Base-by-base conservation (phyloP, 2,329 filamentous ascomycete genomes). In the Cytospora schulzeri region DNA sequence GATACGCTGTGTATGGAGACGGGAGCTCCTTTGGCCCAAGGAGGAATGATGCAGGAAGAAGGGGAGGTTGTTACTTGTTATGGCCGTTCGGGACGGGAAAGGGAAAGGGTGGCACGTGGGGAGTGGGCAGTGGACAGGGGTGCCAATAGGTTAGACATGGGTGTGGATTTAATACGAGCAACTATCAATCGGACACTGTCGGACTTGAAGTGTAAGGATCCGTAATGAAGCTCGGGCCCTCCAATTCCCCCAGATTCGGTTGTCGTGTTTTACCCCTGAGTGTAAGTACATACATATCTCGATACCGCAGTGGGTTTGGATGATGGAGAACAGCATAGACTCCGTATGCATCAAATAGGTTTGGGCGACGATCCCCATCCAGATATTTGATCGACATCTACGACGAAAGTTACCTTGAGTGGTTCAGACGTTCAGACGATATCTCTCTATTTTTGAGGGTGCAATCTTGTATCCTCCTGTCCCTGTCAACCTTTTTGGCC, bases 1-100 rank as follows among this genome's bases (percentile, higher is more conserved):
- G 89, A 71, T 92, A 41, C 78, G 85, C 29, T 88, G 89, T n/a
- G 81, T 94, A 14, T 75, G 84, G 63, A 77, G 81, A 29, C 86
- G 81, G 68, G 84, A 92, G 71, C 83, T 95, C n/a, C 52, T 63
- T 9, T 66, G 66, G 66, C 66, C 66, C 14, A 67, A 67, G 51
- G 50, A 66, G 26, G 66, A 62, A 14, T 65, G 52, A 50, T 29
- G n/a, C 11, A 48, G n/a, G 41, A 22, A 22, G 45, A 24, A 22
- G 9, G 9, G 24, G 9, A 14, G n/a, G n/a, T n/a, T n/a, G n/a
- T n/a, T n/a, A n/a, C n/a, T n/a, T n/a, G n/a, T n/a, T n/a, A 19
- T 22, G 12, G n/a, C 6, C 19, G 4, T 48, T 48, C 45, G 14
- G 33, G 33, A 15, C 33, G 33, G 33, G 33, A 12, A 33, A 2